Conservation (phyloP, 2,329 filamentous ascomycete genomes). For the Cladobotryum protrusum region DNA sequence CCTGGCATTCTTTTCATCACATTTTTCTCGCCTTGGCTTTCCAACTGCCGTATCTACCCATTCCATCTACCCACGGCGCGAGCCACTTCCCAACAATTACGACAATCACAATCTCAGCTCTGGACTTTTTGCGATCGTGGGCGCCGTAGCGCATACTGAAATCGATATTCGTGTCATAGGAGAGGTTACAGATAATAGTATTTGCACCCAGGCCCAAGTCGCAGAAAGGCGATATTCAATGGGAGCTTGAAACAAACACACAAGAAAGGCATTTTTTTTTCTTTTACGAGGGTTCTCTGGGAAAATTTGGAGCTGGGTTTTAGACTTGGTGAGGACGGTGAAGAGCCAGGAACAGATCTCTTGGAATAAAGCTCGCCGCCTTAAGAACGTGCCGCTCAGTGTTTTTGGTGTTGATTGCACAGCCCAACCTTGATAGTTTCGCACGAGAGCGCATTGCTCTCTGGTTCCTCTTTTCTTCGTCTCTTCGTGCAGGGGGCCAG, state of each 20-base stretch:
- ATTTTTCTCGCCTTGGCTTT: too few species aligned
- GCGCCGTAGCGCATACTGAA: neutral
- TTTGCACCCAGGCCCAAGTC: slow-evolving; percentile 4
- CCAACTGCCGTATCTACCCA: too few species aligned
- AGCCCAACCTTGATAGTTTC: neutral
- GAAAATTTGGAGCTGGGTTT: slow-evolving; percentile 18
- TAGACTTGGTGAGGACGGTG: slow-evolving; percentile 17
- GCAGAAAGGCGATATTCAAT: slow-evolving; percentile 1
- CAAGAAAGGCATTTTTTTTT: too few species aligned
- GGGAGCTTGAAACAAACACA: slow-evolving; percentile 16
- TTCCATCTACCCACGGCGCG: neutral
- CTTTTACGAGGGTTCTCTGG: slow-evolving; percentile 18
- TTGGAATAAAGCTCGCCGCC: slow-evolving; percentile 26
- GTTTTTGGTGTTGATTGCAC: slow-evolving; percentile 1
- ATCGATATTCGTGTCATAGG: slow-evolving; percentile 2
- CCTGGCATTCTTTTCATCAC: too few species aligned
- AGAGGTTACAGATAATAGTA: slow-evolving; percentile 8
- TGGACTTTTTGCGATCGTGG: neutral
- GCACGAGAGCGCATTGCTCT: neutral
- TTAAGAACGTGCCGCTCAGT: slow-evolving; percentile 19
- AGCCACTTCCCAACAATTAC: neutral
- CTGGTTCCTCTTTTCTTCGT: neutral
- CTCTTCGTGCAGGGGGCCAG: neutral
- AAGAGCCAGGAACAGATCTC: slow-evolving; percentile 17
- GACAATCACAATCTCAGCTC: neutral